Evolutionary conservation across 225 moss, liverwort and hornwort genomes (phyloP).

Genomic region (Bryum argenteum): DNA sequence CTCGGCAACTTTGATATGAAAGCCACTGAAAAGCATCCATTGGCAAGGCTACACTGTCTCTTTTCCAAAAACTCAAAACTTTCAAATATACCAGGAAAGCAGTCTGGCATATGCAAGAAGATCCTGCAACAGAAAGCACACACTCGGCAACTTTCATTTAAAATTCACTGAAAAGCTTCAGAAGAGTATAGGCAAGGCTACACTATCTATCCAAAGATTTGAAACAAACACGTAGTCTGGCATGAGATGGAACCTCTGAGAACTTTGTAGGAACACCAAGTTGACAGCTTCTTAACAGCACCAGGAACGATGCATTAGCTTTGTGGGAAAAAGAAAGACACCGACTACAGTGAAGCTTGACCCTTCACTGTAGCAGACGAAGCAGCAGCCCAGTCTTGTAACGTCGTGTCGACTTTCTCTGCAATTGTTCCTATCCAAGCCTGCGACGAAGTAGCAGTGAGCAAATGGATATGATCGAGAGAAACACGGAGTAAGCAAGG

Average conservation of each 20-base stretch:
- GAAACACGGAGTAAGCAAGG: neutral
- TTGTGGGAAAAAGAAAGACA: neutral
- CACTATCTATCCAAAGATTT: no score
- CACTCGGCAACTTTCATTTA: no score
- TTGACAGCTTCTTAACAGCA: neutral
- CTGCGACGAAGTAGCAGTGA: conserved; percentile 37
- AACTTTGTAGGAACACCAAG: neutral
- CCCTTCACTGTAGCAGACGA: conserved; percentile 28
- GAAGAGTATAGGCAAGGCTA: no score
- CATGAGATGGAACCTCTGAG: neutral
- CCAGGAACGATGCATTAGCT: neutral
- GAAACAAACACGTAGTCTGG: no score
- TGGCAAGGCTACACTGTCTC: neutral
- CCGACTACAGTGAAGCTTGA: conserved; percentile 13
- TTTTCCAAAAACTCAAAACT: neutral
- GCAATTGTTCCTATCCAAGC: conserved; percentile 83
- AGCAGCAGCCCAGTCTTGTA: conserved; percentile 52
- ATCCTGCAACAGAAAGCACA: no score
- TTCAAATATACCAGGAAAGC: neutral
- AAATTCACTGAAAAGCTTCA: neutral
- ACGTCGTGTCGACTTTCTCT: conserved; percentile 79
- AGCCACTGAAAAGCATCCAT: neutral
- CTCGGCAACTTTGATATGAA: neutral
- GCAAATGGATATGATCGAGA: neutral
- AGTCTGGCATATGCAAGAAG: neutral